Evolutionary conservation across 2,329 filamentous ascomycete genomes (phyloP).

Genomic region (Claviceps humidiphila): DNA sequence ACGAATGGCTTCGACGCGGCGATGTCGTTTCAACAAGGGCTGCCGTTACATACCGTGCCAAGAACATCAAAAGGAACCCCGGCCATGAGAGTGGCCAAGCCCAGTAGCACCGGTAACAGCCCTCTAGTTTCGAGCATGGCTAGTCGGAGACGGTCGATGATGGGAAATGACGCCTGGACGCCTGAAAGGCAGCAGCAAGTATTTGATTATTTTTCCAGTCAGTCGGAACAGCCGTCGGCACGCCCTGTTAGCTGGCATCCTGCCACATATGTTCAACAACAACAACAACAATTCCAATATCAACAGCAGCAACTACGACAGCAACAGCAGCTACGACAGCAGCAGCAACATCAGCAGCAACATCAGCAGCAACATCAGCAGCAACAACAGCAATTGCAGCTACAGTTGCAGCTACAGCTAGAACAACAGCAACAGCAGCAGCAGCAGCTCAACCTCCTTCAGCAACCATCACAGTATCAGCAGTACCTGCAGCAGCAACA

Average conservation of each 20-base stretch:
- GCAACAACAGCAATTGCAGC: background rate
- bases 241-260: slow-evolving; percentile 58
- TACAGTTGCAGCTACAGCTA: background rate
- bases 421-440: background rate
- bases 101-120: slow-evolving; percentile 55
- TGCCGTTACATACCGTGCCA: slow-evolving; percentile 31
- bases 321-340: no score
- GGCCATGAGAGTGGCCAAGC: slow-evolving; percentile 49
- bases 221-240: slow-evolving; percentile 8
- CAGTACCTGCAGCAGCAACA: slow-evolving; percentile 22
- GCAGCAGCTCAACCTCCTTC: background rate
- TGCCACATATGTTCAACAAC: slow-evolving; percentile 34
- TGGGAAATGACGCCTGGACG: slow-evolving; percentile 32
- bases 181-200: slow-evolving; percentile 33
- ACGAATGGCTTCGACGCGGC: slow-evolving; percentile 36
- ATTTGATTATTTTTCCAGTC: slow-evolving; percentile 21
- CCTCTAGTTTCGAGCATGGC: slow-evolving; percentile 40
- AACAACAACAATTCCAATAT: slow-evolving; percentile 6
- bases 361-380: slow-evolving; percentile 8
- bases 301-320: background rate
- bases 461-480: slow-evolving; percentile 20
- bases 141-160: slow-evolving; percentile 41
- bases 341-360: slow-evolving; percentile 12
- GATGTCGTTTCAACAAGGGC: slow-evolving; percentile 39
- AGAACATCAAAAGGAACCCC: slow-evolving; percentile 34